Conservation (phyloP, 306 rosid species). For the Argentina anserina region DNA sequence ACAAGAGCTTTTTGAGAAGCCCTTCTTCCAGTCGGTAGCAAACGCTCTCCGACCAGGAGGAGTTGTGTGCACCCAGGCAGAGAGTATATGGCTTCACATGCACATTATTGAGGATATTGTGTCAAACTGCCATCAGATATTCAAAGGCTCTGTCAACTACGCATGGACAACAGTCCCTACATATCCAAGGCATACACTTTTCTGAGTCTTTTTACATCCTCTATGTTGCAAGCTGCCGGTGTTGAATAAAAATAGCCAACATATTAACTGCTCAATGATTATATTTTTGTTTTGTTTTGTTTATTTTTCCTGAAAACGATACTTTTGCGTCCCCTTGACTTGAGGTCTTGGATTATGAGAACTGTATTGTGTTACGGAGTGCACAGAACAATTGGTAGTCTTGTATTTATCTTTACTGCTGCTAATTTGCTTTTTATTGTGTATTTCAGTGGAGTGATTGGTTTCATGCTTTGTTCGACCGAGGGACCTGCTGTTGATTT, state of each 20-base stretch:
- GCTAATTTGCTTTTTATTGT: background rate
- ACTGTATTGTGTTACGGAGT: background rate
- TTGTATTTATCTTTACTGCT: constrained; percentile 10
- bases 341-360: background rate
- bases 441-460: constrained; percentile 89
- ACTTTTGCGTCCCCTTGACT: background rate
- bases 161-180: constrained; percentile 99
- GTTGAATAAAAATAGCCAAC: too few relatives aligned
- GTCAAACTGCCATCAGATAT: constrained; percentile 73
- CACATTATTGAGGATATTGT: constrained; percentile 86
- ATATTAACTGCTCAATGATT: background rate
- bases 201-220: background rate
- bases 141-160: constrained; percentile 94
- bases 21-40: constrained; percentile 71
- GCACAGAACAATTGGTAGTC: background rate
- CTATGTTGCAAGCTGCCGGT: too few relatives aligned
- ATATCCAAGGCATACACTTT: constrained; percentile 68
- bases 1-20: constrained; percentile 95
- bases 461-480: constrained; percentile 99
- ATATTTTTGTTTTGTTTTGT: background rate
- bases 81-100: constrained; percentile 99
- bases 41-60: constrained; percentile 98
- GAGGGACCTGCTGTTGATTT: constrained; percentile 90
- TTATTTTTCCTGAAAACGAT: background rate
- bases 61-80: constrained; percentile 94